Base-by-base conservation (phyloP, 2,329 filamentous ascomycete genomes). In the Epicoccum sorghinum region DNA sequence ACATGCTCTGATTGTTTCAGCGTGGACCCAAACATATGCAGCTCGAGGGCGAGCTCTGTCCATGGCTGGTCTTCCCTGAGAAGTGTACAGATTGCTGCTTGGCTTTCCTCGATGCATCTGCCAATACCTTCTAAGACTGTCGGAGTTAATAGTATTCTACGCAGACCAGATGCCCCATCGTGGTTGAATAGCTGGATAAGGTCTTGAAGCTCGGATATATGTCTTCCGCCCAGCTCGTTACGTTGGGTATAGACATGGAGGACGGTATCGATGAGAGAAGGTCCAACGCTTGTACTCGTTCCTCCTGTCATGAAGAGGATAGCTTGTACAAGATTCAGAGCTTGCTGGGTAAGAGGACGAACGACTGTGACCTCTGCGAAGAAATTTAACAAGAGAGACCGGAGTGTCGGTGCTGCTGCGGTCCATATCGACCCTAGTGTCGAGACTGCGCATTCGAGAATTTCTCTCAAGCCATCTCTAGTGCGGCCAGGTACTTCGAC, bases 251-350 rank as follows among this genome's bases (percentile, higher is more conserved):
- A 64, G 9, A 68, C 33, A 0, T 57, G 25, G 0, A 55, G 27
- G 10, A 71, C 44, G 3, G 57, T 46, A 10, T 61, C 44, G 27
- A 57, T 51, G n/a, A 64, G 37, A 10, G 59, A 37, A 13, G 38
- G 44, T 29, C 41, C 41, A 4, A 57, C 39, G 9, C 49, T 52
- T 12, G 65, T 41, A 4, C 39, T 22, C 4, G n/a, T n/a, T 4
- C 23, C 14, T 32, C 13, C 22, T 36, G 29, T 25, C 6, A 70
- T 60, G 29, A 56, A 62, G 4, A 52, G 47, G 1, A 53, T 44
- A 1, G 67, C 68, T 22, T 68, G 58, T 13, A 72, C 53, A 9
- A 71, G 29, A 27, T 66, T 59, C 6, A 72, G 14, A 6, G 44
- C 39, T 35, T 62, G 58, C 23, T 57, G 38, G 2, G 60, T 67